Conservation (phyloP, 106 monocot species). For the Dioscorea zingiberensis region DNA sequence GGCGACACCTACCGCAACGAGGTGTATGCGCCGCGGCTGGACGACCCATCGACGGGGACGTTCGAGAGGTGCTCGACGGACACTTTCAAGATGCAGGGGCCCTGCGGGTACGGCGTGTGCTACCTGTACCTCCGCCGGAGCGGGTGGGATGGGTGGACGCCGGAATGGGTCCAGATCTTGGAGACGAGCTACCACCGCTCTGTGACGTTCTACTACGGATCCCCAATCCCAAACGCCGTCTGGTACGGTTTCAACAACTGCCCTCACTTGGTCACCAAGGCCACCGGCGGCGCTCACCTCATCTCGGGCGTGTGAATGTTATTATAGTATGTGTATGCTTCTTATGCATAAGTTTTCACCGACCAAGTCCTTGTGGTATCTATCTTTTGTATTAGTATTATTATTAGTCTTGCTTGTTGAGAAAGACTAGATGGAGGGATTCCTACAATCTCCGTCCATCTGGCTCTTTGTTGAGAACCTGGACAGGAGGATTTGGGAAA, state of each 20-base stretch:
- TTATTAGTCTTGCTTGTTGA: no score
- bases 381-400: no score
- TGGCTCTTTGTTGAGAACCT: no score
- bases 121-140: conserved; percentile 56
- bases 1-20: conserved; percentile 75
- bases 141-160: conserved; percentile 64
- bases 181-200: conserved; percentile 21
- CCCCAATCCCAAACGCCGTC: conserved; percentile 33
- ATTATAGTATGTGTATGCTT: no score
- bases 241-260: conserved; percentile 78
- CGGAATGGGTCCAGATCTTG: conserved; percentile 46
- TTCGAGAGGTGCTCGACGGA: conserved; percentile 81
- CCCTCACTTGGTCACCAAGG: neutral
- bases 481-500: no score
- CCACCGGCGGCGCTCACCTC: neutral
- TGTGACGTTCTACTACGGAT: conserved; percentile 54
- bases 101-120: conserved; percentile 66
- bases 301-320: no score
- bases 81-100: conserved; percentile 57
- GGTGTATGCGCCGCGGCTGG: conserved; percentile 61
- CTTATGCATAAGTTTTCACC: no score
- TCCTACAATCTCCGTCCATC: no score
- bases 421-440: no score
- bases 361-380: no score
- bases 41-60: conserved; percentile 30